Percentiles rank a stretch among this genome's conserved stretches.
These are phyloP conservation scores for Aethionema arabicum DNA, from an alignment of 345 rosid genomes.

Conservation along the genomic window DNA sequence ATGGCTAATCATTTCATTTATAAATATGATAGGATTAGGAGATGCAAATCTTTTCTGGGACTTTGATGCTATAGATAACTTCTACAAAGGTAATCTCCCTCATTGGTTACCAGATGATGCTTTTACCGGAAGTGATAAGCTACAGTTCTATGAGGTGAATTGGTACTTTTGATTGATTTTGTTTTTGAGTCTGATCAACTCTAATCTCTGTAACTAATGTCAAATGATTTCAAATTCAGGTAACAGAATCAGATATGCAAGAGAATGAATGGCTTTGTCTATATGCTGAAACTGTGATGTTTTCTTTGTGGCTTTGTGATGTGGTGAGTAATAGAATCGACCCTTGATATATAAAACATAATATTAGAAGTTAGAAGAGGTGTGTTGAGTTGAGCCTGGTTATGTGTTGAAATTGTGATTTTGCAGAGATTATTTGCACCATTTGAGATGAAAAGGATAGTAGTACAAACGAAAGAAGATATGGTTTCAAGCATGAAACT, in stretches of 20 bases:
- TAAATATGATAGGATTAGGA: neutral
- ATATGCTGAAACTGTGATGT: constrained; percentile 20
- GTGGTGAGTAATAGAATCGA: too few relatives aligned
- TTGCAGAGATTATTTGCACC: constrained; percentile 8
- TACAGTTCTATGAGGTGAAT: constrained; percentile 14
- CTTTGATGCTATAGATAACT: constrained; percentile 12
- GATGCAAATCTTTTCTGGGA: neutral
- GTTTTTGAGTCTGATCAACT: too few relatives aligned
- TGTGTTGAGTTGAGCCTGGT: neutral
- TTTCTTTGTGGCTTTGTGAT: neutral
- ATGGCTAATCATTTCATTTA: too few relatives aligned
- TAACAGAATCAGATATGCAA: constrained; percentile 1
- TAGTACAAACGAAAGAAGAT: constrained; percentile 1
- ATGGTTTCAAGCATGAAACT: constrained; percentile 11
- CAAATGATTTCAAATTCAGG: too few relatives aligned
- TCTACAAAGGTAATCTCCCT: constrained; percentile 4
- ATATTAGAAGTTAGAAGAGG: neutral
- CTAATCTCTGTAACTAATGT: neutral
- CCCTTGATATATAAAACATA: too few relatives aligned
- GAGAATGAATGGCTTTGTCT: constrained; percentile 20
- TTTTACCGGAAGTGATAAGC: neutral
- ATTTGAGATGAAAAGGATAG: constrained; percentile 20
- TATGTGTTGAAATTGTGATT: neutral
- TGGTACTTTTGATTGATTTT: too few relatives aligned
- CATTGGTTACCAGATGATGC: neutral